Conservation (phyloP, 2,329 filamentous ascomycete genomes). For the Helotiales sp. region DNA sequence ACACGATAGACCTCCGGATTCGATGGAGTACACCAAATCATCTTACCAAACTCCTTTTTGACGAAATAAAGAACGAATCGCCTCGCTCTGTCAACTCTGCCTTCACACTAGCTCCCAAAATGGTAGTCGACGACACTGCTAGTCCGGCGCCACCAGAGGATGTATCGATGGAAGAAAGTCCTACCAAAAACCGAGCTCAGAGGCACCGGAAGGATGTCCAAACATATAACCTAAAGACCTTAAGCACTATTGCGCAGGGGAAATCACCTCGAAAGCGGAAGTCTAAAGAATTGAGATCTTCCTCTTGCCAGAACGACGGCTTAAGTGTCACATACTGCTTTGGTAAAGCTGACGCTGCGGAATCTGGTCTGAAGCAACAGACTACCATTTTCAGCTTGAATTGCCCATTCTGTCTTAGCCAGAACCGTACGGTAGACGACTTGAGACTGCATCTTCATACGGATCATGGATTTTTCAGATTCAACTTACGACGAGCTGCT, state of each 20-base stretch:
- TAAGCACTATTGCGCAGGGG: constrained; percentile 58
- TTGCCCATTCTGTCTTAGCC: constrained; percentile 29
- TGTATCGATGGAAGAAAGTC: constrained; percentile 13
- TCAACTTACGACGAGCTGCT: constrained; percentile 22
- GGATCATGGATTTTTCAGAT: constrained; percentile 28
- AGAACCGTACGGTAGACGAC: constrained; percentile 17
- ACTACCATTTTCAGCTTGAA: constrained; percentile 22
- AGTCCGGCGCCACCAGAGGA: constrained; percentile 12
- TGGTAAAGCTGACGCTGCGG: constrained; percentile 23
- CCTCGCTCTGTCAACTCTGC: neutral
- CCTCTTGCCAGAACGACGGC: constrained; percentile 25
- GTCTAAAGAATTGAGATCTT: constrained; percentile 34
- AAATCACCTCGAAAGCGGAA: constrained; percentile 49
- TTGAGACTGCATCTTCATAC: constrained; percentile 29
- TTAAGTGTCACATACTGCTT: constrained; percentile 28
- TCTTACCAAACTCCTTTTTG: neutral
- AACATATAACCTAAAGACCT: constrained; percentile 59
- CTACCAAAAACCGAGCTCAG: constrained; percentile 21
- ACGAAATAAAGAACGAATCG: neutral
- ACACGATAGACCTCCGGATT: constrained; percentile 20
- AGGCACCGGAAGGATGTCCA: constrained; percentile 24
- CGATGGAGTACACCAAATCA: constrained; percentile 27
- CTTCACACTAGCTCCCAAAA: neutral
- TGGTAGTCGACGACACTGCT: neutral
- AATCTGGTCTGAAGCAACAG: constrained; percentile 22